A percentile compares a stretch with the other conserved stretches of the same genome.
These are phyloP conservation scores for Penicillium glabrum DNA, from an alignment of 2,329 filamentous ascomycete genomes.

Conservation along the genomic window DNA sequence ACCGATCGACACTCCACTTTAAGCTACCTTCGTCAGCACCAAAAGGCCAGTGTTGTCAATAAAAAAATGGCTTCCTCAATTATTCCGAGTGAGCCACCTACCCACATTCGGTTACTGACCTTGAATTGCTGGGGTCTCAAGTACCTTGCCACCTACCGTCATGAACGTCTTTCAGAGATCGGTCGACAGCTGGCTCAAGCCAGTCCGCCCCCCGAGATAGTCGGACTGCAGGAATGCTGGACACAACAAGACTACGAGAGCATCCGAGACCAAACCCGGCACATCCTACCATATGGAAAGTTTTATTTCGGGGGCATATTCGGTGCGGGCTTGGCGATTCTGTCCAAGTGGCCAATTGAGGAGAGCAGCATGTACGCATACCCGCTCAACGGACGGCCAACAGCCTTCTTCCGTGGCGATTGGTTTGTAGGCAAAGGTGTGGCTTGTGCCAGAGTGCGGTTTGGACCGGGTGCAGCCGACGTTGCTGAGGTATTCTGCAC, in stretches of 20 bases:
- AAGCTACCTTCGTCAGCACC: neutral
- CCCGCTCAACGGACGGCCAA: constrained; percentile 88
- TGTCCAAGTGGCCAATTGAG: constrained; percentile 89
- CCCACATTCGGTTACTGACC: constrained; percentile 74
- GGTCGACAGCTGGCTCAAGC: constrained; percentile 72
- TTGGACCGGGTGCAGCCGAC: constrained; percentile 64
- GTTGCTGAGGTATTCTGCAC: constrained; percentile 90
- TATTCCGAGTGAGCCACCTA: constrained; percentile 39
- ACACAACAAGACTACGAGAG: constrained; percentile 78
- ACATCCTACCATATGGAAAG: constrained; percentile 83
- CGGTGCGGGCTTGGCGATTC: constrained; percentile 82
- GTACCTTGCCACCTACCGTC: constrained; percentile 74
- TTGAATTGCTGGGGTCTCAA: constrained; percentile 98
- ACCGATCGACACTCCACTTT: constrained; percentile 5
- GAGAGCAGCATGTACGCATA: constrained; percentile 85
- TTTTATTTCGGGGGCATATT: constrained; percentile 91
- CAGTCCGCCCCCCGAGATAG: constrained; percentile 73
- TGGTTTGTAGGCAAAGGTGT: constrained; percentile 97
- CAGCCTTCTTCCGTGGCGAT: constrained; percentile 90
- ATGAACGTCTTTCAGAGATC: constrained; percentile 78
- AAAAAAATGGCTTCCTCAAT: constrained; percentile 17
- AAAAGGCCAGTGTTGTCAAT: neutral
- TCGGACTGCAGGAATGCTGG: constrained; percentile 95
- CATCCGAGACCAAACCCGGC: constrained; percentile 71
- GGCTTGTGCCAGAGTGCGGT: constrained; percentile 75